A percentile compares a stretch with the other conserved stretches of the same genome.
Evolutionary conservation across 345 rosid genomes (phyloP).

Genomic region (Lumnitzera racemosa): DNA sequence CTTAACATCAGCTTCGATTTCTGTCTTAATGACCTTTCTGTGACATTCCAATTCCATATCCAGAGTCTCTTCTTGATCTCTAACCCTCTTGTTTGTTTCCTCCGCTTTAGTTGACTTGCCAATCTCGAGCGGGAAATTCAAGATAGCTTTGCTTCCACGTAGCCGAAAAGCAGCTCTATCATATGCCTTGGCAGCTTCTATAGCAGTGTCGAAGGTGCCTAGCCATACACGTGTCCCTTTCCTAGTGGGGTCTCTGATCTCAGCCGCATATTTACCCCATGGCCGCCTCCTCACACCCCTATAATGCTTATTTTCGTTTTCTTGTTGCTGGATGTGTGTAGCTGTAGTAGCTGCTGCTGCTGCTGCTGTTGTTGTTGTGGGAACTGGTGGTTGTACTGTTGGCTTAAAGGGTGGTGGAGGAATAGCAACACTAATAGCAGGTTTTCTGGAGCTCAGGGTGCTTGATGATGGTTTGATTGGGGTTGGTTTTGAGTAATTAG

Average conservation of each 20-base stretch:
- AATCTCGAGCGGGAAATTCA: slow-evolving; percentile 82
- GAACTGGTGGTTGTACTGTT: neutral
- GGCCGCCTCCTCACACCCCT: slow-evolving; percentile 83
- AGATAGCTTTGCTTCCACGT: slow-evolving; percentile 83
- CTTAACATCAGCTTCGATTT: slow-evolving; percentile 4
- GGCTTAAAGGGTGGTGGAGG: slow-evolving; percentile 20
- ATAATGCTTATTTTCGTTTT: slow-evolving; percentile 39
- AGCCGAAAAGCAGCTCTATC: slow-evolving; percentile 76
- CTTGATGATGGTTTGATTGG: too few relatives aligned
- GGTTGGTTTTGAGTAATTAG: too few relatives aligned
- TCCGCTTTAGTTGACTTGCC: slow-evolving; percentile 14
- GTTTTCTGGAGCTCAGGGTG: slow-evolving; percentile 61
- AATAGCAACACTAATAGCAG: slow-evolving; percentile 38
- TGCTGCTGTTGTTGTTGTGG: neutral
- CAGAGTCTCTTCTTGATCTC: slow-evolving; percentile 18
- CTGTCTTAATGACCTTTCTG: slow-evolving; percentile 15
- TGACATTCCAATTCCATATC: neutral
- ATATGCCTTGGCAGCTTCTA: slow-evolving; percentile 88
- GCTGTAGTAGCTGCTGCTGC: too few relatives aligned
- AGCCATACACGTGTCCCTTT: slow-evolving; percentile 90
- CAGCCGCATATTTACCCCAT: slow-evolving; percentile 91
- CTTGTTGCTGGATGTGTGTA: too few relatives aligned
- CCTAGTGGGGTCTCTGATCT: slow-evolving; percentile 79
- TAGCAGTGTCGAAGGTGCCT: slow-evolving; percentile 75
- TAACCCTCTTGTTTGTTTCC: slow-evolving; percentile 34